phyloP scores from a whole-genome alignment of 2,329 filamentous ascomycete species.

The Ilyonectria robusta region DNA sequence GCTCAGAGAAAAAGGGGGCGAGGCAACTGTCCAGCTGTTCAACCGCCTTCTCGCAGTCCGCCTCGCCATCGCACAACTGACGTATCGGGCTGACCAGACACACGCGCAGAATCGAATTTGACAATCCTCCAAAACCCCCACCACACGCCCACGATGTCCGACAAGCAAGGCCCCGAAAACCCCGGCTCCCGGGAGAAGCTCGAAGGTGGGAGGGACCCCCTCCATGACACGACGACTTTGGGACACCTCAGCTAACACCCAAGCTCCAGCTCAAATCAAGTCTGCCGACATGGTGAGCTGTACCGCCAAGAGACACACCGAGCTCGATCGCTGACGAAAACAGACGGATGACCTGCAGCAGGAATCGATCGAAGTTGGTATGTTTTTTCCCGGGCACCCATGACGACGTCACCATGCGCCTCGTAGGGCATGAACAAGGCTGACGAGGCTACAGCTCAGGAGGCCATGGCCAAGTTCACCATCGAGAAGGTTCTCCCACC shows the following conservation, averaged over 20 bases:
- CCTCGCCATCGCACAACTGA: conserved; percentile 15
- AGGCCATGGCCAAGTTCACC: conserved; percentile 74
- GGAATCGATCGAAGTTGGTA: conserved; percentile 96
- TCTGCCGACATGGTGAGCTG: conserved; percentile 93
- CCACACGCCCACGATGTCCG: conserved; percentile 52
- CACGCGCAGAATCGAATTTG: conserved; percentile 8
- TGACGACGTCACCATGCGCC: conserved; percentile 16
- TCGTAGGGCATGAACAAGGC: conserved; percentile 33
- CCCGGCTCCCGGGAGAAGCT: conserved; percentile 79
- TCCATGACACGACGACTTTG: conserved; percentile 5
- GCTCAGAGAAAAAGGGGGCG: conserved; percentile 16
- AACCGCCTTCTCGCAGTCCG: conserved; percentile 11
- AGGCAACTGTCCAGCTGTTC: conserved; percentile 6
- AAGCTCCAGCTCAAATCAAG: conserved; percentile 87
- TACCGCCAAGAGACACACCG: conserved; percentile 23
- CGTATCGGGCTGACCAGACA: conserved; percentile 21
- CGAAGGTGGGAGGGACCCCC: conserved; percentile 70
- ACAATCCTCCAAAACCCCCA: conserved; percentile 3
- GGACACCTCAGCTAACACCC: conserved; percentile 23
- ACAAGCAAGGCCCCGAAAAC: conserved; percentile 56
- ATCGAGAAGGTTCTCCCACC: conserved; percentile 68
- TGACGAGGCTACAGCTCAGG: conserved; percentile 64
- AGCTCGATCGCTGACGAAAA: conserved; percentile 51
- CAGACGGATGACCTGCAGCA: conserved; percentile 98
- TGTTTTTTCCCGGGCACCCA: conserved; percentile 55